Evolutionary conservation across 257 asterid genomes (phyloP).

Genomic region (Apocynum venetum): DNA sequence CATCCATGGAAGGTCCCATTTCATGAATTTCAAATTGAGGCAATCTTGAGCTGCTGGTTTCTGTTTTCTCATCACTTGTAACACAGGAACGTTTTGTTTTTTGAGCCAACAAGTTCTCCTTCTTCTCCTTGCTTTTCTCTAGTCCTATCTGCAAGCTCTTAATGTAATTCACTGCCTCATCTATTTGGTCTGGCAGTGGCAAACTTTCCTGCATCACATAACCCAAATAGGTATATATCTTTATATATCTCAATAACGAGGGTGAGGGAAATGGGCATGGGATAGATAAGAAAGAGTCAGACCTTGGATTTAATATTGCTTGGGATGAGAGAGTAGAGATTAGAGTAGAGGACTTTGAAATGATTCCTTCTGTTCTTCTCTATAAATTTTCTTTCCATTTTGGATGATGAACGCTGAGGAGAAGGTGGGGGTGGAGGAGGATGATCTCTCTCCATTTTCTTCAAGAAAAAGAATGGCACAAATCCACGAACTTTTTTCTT

Average conservation of each 20-base stretch:
- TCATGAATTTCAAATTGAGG: slow-evolving; percentile 40
- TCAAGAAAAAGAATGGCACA: not conserved
- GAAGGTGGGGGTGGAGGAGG: not conserved
- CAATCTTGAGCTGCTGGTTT: not conserved
- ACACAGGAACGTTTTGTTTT: slow-evolving; percentile 9
- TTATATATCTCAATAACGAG: no score
- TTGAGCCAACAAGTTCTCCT: slow-evolving; percentile 22
- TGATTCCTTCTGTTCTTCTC: slow-evolving; percentile 52
- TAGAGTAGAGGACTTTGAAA: slow-evolving; percentile 37
- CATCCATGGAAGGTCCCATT: slow-evolving; percentile 36
- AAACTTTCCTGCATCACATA: slow-evolving; percentile 27
- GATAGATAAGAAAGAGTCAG: not conserved
- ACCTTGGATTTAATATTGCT: slow-evolving; percentile 29
- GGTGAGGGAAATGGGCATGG: not conserved
- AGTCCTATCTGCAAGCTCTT: slow-evolving; percentile 26
- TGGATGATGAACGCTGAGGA: slow-evolving; percentile 17
- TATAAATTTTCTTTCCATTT: slow-evolving; percentile 45
- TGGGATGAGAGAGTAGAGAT: slow-evolving; percentile 43
- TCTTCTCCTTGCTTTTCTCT: slow-evolving; percentile 28
- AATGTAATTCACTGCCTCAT: slow-evolving; percentile 38
- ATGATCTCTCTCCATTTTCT: slow-evolving; percentile 11
- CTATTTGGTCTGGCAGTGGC: slow-evolving; percentile 44
- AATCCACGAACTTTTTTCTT: not conserved
- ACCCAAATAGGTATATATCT: not conserved
- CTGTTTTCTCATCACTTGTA: slow-evolving; percentile 4